These are phyloP conservation scores for Sclerotinia borealis DNA, from an alignment of 2,329 filamentous ascomycete species.

Conservation along the genomic window DNA sequence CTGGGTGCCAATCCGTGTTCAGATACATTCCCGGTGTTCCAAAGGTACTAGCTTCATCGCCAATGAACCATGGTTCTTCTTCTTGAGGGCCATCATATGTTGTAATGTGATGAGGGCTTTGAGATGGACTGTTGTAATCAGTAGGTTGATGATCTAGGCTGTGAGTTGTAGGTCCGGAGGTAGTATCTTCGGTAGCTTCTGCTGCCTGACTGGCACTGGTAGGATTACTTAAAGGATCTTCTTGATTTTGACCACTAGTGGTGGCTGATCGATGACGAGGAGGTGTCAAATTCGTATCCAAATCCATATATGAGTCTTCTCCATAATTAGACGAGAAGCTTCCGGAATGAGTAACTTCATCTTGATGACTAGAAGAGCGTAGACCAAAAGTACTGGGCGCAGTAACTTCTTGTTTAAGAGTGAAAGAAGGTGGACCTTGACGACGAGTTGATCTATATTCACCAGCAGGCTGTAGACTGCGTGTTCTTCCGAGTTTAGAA, in stretches of 20 bases:
- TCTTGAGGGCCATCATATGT: not conserved
- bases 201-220: not conserved
- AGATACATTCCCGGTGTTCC: not conserved
- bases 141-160: not conserved
- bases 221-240: accelerated
- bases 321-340: not conserved
- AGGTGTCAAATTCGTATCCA: accelerated
- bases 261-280: too few relatives aligned
- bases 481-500: not conserved
- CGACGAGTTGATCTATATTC: not conserved
- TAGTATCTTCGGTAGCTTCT: too few relatives aligned
- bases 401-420: not conserved
- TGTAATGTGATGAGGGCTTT: too few relatives aligned
- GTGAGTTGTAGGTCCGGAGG: too few relatives aligned
- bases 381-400: not conserved
- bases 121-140: not conserved
- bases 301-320: not conserved
- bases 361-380: too few relatives aligned
- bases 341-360: too few relatives aligned
- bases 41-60: not conserved
- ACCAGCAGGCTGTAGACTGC: not conserved
- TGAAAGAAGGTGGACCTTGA: not conserved
- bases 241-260: not conserved
- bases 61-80: not conserved
- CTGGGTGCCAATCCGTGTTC: not conserved